phyloP scores from a whole-genome alignment of 805 yeast genomes.

The Teunomyces funiuensis region DNA sequence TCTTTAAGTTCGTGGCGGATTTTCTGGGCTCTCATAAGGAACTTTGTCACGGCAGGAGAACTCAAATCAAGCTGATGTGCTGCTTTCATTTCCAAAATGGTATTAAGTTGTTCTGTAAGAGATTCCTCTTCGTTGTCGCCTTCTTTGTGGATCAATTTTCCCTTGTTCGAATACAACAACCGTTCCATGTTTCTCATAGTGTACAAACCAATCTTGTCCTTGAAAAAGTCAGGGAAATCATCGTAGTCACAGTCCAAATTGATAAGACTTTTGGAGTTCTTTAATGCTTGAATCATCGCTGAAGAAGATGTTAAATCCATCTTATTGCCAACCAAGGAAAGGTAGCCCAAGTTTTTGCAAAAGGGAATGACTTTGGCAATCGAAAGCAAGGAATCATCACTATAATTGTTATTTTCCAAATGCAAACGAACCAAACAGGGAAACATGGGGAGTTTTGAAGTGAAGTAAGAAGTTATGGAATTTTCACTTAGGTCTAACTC shows the following conservation, averaged over 20 bases:
- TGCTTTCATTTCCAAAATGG: constrained; percentile 33
- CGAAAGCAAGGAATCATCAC: constrained; percentile 53
- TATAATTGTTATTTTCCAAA: constrained; percentile 65
- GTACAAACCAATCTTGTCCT: constrained; percentile 72
- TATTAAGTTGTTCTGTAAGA: constrained; percentile 25
- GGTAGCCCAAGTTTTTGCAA: constrained; percentile 63
- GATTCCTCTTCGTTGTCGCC: constrained; percentile 33
- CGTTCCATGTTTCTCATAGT: constrained; percentile 81
- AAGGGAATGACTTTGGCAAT: constrained; percentile 69
- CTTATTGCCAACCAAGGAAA: constrained; percentile 66
- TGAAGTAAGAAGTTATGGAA: constrained; percentile 52
- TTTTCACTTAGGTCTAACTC: constrained; percentile 5
- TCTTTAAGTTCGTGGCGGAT: constrained; percentile 31
- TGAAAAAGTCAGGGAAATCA: constrained; percentile 58
- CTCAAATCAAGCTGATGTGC: constrained; percentile 31
- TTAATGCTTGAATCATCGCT: constrained; percentile 68
- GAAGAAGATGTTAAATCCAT: constrained; percentile 61
- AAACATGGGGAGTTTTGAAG: constrained; percentile 67
- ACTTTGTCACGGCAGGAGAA: constrained; percentile 29
- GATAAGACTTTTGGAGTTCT: constrained; percentile 62
- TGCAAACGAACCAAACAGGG: constrained; percentile 64
- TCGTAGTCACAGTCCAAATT: constrained; percentile 71
- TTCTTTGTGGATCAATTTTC: constrained; percentile 5
- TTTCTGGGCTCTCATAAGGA: constrained; percentile 25
- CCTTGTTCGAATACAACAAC: constrained; percentile 35